Evolutionary conservation across 148 eudicot genomes (phyloP), one percentile per base, ranked within the genome.

Genomic region (Fagopyrum homotropicum): DNA sequence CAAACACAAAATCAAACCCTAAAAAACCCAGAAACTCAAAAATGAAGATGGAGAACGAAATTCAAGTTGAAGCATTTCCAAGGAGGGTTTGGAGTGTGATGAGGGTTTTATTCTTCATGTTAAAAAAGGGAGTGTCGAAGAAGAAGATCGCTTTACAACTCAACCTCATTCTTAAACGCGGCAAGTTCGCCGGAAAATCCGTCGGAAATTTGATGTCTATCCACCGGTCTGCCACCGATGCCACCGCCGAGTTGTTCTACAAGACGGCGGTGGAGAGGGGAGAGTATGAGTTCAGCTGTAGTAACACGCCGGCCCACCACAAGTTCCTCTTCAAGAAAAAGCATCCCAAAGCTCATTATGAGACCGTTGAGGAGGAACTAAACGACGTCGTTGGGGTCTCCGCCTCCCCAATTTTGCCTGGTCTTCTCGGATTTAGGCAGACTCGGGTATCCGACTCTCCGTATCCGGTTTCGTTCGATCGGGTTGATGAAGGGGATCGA

Each of bases 231-330:
- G 74, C 73, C 40, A 19, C 66, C 30, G n/a, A 80, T 12, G 72
- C 78, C 19, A 26, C 76, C 45, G 4, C 82, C 70, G 14, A 15
- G 46, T 29, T 11, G 40, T 43, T 51, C 73, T 4, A 1, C 51
- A 4, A 56, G 45, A 35, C 40, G 40, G 40, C 40, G 40, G 1
- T 35, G 40, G 40, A 0, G 40, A 26, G 69, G 49, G 3, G 56
- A 29, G 92, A 90, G 45, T 91, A 86, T 81, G 97, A 89, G 85
- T 91, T 94, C 85, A 94, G 97, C 77, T 93, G 98, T 79, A 86
- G 84, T 30, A 80, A 79, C 80, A 89, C 86, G 51, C 98, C 98
- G 0, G 68, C 78, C 8, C 73, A 75, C 51, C 77, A 60, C 52
- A 68, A 46, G n/a, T 80, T 77, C 77, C 75, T 75, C 29, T 78